Evolutionary conservation across 2,329 filamentous ascomycete genomes (phyloP), one percentile per base, ranked within the genome.

Genomic region (Botrytis deweyae): DNA sequence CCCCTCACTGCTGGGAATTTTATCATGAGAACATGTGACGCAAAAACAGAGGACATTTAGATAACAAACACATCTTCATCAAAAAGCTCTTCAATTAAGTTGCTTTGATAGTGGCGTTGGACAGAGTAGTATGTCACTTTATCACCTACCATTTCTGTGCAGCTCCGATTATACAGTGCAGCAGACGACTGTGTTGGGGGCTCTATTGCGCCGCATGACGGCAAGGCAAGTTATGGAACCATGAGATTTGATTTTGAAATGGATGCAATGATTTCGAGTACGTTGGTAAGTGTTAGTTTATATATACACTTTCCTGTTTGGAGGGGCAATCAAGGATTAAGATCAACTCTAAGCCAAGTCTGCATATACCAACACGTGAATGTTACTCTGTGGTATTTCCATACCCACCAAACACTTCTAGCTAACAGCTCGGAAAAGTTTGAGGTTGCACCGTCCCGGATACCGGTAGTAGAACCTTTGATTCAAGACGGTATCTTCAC

Each of bases 401-500:
- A 12, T 22, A n/a, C 29, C n/a, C 16, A 36, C 36, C 55, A 59
- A 59, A 20, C 16, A 22, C 8, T 59, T 18, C 81, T 90, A 14
- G 85, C 88, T 0, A 84, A 84, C 44, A 84, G 88, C 72, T 89
- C 89, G 79, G 81, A 85, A 73, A 84, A 88, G 74, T 90, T 86
- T 74, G 84, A 83, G 44, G 83, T 87, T 74, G 85, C 85, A 1
- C 76, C 81, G 0, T 75, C 76, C 46, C 86, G 86, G 73, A 83
- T 85, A 73, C 74, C 81, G 1, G 77, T 81, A 12, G 85, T 85
- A 81, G 78, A 81, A 0, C 85, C 85, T 0, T 83, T 89, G 66
- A 80, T 89, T 6, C 87, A 87, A 12, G 83, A 88, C 74, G 86
- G 86, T 72, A 88, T 89, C 76, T 88, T 89, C 76, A 86, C 84